Evolutionary conservation across 306 rosid genomes (phyloP), one percentile per base, ranked within the genome.

Genomic region (Datisca glomerata): DNA sequence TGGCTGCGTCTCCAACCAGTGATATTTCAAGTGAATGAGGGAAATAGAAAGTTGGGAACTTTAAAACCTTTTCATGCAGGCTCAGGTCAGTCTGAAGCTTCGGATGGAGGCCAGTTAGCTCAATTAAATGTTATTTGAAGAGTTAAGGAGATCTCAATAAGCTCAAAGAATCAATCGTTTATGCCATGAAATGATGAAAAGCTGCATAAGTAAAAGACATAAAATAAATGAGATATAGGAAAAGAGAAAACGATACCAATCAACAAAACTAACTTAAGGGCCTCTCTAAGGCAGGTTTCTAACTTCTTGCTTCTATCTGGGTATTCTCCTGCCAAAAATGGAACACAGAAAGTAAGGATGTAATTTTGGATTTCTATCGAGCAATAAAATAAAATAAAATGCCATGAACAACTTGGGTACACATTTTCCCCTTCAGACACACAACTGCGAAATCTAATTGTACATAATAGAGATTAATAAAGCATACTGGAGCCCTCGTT

Each of bases 181-280:
- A 23, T 31, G 19, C 33, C 3, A 19, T 21, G 33, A 18, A 16
- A 32, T 4, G 5, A 24, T 16, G 23, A 47, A 7, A 21, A 21
- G 51, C 8, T 24, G 2, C 41, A 21, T 6, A 22, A 37, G 38
- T 16, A 23, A 43, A 25, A 23, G 12, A 27, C 22, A 56, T 25
- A 18, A 44, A 37, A 47, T 16, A 61, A 49, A 32, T 33, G 40
- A 49, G 18, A 42, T 21, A 28, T 24, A 41, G 41, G 49, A 15
- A 47, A 18, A 23, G 5, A 21, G 41, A 21, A 52, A 18, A 42
- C 38, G 86, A 22, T 56, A 89, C 97, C 97, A 47, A 89, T 83
- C 57, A 83, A 71, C 59, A 89, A 56, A 69, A 89, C 94, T 64
- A 83, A 65, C 66, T 89, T 89, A 19, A 89, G 82, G 58, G 97